These are phyloP conservation scores for Strobilomyces dryophilus DNA, from an alignment of 768 basidiomycete genomes.

Conservation along the genomic window DNA sequence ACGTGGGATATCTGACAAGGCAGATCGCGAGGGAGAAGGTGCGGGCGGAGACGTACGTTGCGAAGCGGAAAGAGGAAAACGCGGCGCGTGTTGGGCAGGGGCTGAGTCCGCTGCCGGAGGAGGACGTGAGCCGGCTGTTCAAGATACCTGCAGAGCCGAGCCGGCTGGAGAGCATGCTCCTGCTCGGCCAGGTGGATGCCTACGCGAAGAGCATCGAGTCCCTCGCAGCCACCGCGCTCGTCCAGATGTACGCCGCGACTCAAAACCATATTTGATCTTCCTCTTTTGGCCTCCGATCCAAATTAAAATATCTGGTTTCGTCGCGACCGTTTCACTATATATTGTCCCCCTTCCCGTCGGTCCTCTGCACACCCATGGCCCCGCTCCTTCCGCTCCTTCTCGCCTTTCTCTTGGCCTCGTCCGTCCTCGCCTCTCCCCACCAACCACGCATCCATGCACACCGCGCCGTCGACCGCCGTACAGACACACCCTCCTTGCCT, in stretches of 20 bases:
- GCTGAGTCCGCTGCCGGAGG: slow-evolving; percentile 80
- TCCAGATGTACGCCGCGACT: slow-evolving; percentile 81
- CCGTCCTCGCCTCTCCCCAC: slow-evolving; percentile 36
- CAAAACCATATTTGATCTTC: slow-evolving; percentile 6
- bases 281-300: too few species aligned
- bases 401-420: slow-evolving; percentile 36
- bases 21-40: slow-evolving; percentile 85
- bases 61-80: slow-evolving; percentile 90
- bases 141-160: slow-evolving; percentile 88
- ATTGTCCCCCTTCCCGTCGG: too few species aligned
- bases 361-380: slow-evolving; percentile 15
- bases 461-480: slow-evolving; percentile 9
- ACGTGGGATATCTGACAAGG: slow-evolving; percentile 81
- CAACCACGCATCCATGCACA: slow-evolving; percentile 28
- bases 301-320: too few species aligned
- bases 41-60: slow-evolving; percentile 73
- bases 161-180: slow-evolving; percentile 79
- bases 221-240: slow-evolving; percentile 54
- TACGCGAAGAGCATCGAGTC: slow-evolving; percentile 74
- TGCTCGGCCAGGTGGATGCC: slow-evolving; percentile 85
- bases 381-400: slow-evolving; percentile 42
- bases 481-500: neutral
- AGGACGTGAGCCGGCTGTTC: slow-evolving; percentile 79
- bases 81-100: slow-evolving; percentile 74
- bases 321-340: neutral